Conservation (phyloP, 768 basidiomycete species). For the Tephrocybe sp. region DNA sequence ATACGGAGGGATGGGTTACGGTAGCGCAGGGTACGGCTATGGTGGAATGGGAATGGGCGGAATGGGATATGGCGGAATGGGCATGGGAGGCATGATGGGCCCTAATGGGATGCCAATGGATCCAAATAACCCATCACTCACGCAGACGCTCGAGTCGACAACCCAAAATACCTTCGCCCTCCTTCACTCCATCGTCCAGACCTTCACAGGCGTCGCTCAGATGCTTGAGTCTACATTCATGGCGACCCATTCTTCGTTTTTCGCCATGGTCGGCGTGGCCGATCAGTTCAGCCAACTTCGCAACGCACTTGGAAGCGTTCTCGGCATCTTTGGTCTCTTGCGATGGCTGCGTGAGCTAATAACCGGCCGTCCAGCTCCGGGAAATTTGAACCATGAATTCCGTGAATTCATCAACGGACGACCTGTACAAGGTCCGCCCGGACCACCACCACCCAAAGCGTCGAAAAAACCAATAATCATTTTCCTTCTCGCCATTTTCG, state of each 20-base stretch:
- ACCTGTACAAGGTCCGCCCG: slow-evolving; percentile 49
- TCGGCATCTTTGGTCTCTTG: slow-evolving; percentile 87
- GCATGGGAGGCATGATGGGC: slow-evolving; percentile 37
- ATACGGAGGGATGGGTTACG: slow-evolving; percentile 26
- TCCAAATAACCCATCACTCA: slow-evolving; percentile 63
- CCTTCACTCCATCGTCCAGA: slow-evolving; percentile 92
- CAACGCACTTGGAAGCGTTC: slow-evolving; percentile 89
- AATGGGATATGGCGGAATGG: slow-evolving; percentile 18
- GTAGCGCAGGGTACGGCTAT: slow-evolving; percentile 37
- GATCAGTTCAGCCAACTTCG: slow-evolving; percentile 93
- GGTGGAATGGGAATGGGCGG: slow-evolving; percentile 33
- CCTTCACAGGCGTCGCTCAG: slow-evolving; percentile 91
- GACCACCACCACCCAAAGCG: slow-evolving; percentile 53
- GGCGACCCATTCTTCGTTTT: slow-evolving; percentile 94
- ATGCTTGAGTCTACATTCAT: slow-evolving; percentile 98
- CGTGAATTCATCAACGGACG: slow-evolving; percentile 69
- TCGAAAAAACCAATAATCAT: slow-evolving; percentile 89
- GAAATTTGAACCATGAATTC: slow-evolving; percentile 63
- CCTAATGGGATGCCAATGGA: slow-evolving; percentile 48
- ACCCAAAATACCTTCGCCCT: slow-evolving; percentile 93
- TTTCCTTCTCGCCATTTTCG: slow-evolving; percentile 91
- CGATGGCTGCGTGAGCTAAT: slow-evolving; percentile 77
- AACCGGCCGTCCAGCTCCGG: slow-evolving; percentile 34
- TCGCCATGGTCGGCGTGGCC: slow-evolving; percentile 94
- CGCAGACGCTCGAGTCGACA: slow-evolving; percentile 83